A percentile compares a stretch with the other conserved stretches of the same genome.
These are phyloP conservation scores for Coemansia sp. DNA, from an alignment of 192 early-diverging fungal species.

Conservation along the genomic window DNA sequence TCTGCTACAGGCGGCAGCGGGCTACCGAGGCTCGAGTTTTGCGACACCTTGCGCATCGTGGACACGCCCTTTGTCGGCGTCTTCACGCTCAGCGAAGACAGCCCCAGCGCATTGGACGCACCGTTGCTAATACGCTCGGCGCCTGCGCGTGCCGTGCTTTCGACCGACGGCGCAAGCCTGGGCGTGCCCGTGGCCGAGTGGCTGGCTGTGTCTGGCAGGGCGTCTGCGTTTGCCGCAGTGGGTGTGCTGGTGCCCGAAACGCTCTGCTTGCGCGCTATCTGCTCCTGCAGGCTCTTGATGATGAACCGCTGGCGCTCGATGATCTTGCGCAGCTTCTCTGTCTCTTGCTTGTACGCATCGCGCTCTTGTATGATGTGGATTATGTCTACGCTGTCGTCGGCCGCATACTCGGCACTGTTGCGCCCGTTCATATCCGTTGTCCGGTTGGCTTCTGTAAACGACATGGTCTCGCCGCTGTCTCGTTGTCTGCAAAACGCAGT, in stretches of 20 bases:
- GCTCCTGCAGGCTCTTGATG: constrained; percentile 84
- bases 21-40: constrained; percentile 23
- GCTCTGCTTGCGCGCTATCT: constrained; percentile 47
- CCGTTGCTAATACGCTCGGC: background rate
- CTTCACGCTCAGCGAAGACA: constrained; percentile 29
- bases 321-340: constrained; percentile 87
- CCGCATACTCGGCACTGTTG: constrained; percentile 7
- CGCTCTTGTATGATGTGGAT: constrained; percentile 61
- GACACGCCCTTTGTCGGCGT: constrained; percentile 13
- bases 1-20: constrained; percentile 3
- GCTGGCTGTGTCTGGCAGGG: constrained; percentile 17
- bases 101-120: constrained; percentile 21
- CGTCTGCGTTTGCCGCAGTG: constrained; percentile 12
- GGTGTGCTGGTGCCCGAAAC: constrained; percentile 38
- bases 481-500: no score
- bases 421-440: constrained; percentile 11
- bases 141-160: background rate
- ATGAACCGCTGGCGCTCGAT: constrained; percentile 87
- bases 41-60: constrained; percentile 26
- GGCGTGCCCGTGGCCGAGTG: background rate
- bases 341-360: constrained; percentile 75
- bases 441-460: background rate
- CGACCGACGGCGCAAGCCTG: background rate
- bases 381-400: constrained; percentile 31
- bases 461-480: background rate